Base-by-base conservation (phyloP, 2,329 filamentous ascomycete species). In the Cytospora paraplurivora region DNA sequence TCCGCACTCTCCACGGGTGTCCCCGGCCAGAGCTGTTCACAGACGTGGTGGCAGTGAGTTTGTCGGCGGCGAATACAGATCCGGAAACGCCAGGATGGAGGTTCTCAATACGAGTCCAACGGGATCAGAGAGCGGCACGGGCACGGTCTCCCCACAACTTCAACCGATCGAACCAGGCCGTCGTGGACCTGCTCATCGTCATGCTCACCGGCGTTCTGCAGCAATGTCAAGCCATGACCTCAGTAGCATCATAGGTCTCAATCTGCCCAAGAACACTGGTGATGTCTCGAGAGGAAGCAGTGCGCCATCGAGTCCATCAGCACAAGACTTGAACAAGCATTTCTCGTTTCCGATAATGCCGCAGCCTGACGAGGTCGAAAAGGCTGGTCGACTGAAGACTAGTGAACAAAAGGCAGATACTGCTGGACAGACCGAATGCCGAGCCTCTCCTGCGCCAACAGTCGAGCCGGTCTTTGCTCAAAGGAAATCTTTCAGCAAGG, bases 181-280 rank as follows among this genome's bases (percentile, higher is more conserved):
- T 59, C 82, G 87, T 49, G 59, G 62, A 66, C 84, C 91, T 69
- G 87, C 89, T 17, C 92, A 96, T 75, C 86, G 85, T 19, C 93
- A 66, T 56, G 64, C 58, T 27, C 64, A 97, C 73, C 86, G 92
- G 64, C 87, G 94, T 65, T 97, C 93, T 38, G 85, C 83, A 65
- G 90, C 92, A 5, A 88, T 97, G 57, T 97, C 93, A 1, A 90
- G 88, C 63, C 91, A 94, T 72, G 93, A 97, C 72, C 77, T 97
- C 50, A 64, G 62, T 53, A 64, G 37, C 37, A 63, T 66, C 35
- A 63, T 59, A 19, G 64, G 64, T 19, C 62, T 66, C n/a, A 64
- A 66, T 21, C 50, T 66, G 7, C 58, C 57, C 10, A 66, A 62
- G 41, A 55, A 47, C 49, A 21, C 62, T 2, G 44, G 37, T n/a